phyloP scores from a whole-genome alignment of 371 early-diverging fungal genomes.

The Chytridium lagenaria region DNA sequence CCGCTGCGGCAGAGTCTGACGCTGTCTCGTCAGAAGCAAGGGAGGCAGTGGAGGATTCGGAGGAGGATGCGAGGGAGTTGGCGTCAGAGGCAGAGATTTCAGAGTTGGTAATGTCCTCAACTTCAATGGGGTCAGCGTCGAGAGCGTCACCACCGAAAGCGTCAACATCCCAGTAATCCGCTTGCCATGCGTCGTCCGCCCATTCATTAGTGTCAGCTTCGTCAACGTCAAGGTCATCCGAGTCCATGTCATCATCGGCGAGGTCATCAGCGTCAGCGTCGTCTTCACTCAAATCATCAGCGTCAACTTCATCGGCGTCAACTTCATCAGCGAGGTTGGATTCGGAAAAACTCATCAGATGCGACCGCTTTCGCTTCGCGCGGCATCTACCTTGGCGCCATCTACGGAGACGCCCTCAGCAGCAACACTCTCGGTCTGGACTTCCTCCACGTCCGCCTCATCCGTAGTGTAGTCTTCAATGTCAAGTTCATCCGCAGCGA shows the following conservation, averaged over 20 bases:
- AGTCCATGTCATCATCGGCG: neutral
- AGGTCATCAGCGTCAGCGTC: neutral
- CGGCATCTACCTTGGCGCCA: neutral
- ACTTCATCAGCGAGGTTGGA: neutral
- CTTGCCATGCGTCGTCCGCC: neutral
- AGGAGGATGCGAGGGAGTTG: neutral
- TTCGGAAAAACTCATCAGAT: no score
- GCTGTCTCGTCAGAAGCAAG: neutral
- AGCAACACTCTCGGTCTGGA: neutral
- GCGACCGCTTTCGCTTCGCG: neutral
- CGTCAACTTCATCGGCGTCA: neutral
- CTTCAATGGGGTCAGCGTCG: neutral
- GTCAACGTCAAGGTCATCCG: neutral
- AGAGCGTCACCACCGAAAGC: slow-evolving; percentile 6
- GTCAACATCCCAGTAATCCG: slow-evolving; percentile 4
- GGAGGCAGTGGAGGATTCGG: no score
- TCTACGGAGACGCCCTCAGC: neutral
- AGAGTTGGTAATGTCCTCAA: neutral
- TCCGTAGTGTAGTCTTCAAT: neutral
- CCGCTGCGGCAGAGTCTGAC: neutral
- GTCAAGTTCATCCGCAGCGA: neutral
- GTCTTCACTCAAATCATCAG: neutral
- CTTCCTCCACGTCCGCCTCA: neutral
- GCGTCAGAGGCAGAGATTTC: neutral
- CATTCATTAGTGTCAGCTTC: neutral